Percentiles rank a stretch among this genome's conserved stretches.
Conservation (phyloP, 306 rosid species). For the Cicer pinnatifidum region DNA sequence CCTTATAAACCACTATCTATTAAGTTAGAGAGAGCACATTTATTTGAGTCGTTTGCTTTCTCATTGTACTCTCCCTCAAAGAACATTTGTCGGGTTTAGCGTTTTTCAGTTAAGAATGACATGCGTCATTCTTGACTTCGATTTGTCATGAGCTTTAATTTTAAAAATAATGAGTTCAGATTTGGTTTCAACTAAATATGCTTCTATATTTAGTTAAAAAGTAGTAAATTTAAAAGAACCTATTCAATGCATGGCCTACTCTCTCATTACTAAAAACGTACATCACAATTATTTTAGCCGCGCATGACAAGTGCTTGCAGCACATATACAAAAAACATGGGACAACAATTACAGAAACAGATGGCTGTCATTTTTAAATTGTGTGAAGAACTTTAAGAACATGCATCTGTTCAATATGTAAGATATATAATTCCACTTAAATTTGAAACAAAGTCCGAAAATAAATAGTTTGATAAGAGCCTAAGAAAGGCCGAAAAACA, state of each 20-base stretch:
- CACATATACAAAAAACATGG: neutral
- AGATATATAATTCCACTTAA: conserved; percentile 5
- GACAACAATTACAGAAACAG: neutral
- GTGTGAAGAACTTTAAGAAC: neutral
- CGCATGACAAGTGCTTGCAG: conserved; percentile 6
- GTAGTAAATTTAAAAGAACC: neutral
- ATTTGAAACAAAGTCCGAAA: neutral
- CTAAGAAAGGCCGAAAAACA: neutral
- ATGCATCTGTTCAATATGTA: conserved; percentile 3
- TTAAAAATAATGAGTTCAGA: conserved; percentile 7
- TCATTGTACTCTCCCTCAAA: conserved; percentile 21
- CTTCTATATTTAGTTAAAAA: neutral
- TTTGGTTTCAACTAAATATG: neutral
- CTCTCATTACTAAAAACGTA: conserved; percentile 9
- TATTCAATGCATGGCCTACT: neutral
- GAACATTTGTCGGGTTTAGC: neutral
- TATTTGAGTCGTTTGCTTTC: conserved; percentile 2
- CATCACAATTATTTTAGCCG: conserved; percentile 12
- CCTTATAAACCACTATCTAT: conserved; percentile 15
- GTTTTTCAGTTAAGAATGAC: neutral
- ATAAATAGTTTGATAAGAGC: neutral
- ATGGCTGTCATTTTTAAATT: neutral
- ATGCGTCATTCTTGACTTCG: neutral
- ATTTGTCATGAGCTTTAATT: neutral
- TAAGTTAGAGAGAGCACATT: conserved; percentile 10